Base-by-base conservation (phyloP, 2,329 filamentous ascomycete genomes). In the Ophiosphaerella korrae region DNA sequence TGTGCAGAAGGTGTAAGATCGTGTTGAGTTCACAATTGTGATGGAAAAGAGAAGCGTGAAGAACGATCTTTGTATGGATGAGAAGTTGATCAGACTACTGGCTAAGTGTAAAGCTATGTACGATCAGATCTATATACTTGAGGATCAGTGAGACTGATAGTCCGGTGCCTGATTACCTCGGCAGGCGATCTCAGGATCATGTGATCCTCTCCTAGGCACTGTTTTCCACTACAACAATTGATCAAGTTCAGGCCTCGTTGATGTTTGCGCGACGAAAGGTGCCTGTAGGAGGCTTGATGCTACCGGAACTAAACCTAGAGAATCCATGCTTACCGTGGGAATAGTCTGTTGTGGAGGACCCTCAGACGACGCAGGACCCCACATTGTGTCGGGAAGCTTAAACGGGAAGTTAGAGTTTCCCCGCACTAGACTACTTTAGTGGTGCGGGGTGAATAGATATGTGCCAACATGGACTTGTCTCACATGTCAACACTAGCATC, bases 361-460 rank as follows among this genome's bases (percentile, higher is more conserved):
- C 6, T 29, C 7, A 6, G 26, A 29, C 11, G 6, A 29, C 8
- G 7, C 8, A 11, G 3, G 50, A 52, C 53, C 53, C 53, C 53
- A 59, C 53, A 57, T 59, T 40, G 34, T 8, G 13, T 29, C 40
- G 26, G 44, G 36, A 40, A 46, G 18, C 7, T 31, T 14, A 11
- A 18, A 14, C 32, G 26, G 34, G 41, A 16, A 42, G 26, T 24
- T 33, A 12, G 13, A 31, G 44, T n/a, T 56, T 49, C 47, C 48
- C 43, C 39, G 46, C 57, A 52, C 57, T 55, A 51, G 12, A 29
- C 44, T 36, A 16, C 3, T 35, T 46, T 18, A 9, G 40, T 34
- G n/a, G 42, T 55, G 53, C 35, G 53, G 53, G 53, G 57, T 47
- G 38, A 46, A 45, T 29, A 36, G 14, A 5, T 18, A 29, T 29